These are phyloP conservation scores for Croton laevigatus DNA, from an alignment of 441 rosid genomes.

Conservation along the genomic window DNA sequence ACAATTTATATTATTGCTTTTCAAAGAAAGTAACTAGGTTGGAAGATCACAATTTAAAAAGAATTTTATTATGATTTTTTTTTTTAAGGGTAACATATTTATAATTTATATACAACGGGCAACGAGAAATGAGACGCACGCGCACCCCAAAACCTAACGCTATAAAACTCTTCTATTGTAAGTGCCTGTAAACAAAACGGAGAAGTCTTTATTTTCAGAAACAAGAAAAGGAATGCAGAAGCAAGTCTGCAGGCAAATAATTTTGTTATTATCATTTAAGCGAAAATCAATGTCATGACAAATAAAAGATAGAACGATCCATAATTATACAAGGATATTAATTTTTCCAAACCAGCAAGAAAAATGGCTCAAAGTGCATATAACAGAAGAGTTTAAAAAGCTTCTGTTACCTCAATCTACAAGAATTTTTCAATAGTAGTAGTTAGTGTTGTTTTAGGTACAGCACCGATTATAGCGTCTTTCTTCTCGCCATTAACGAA, in stretches of 20 bases:
- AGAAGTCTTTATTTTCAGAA: no score
- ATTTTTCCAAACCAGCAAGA: neutral
- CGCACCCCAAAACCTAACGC: no score
- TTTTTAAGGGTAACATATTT: no score
- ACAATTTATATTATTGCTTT: no score
- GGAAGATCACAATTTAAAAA: no score
- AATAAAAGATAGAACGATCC: neutral
- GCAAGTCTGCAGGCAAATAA: neutral
- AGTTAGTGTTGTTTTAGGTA: constrained; percentile 54
- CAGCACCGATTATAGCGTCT: constrained; percentile 62
- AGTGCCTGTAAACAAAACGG: no score
- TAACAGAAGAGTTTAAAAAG: neutral
- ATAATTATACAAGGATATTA: neutral
- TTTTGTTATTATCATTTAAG: neutral
- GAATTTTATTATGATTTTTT: no score
- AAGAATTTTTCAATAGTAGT: constrained; percentile 54
- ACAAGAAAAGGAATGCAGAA: no score
- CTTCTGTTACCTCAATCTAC: constrained; percentile 13
- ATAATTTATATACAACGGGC: no score
- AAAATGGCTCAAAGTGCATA: neutral
- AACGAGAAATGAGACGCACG: no score
- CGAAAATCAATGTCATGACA: neutral
- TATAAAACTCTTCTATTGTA: no score
- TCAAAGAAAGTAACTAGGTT: no score
- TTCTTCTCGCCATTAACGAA: constrained; percentile 65